These are phyloP conservation scores for Taiozyma onychis DNA, from an alignment of 1,139 yeast genomes.

Conservation along the genomic window DNA sequence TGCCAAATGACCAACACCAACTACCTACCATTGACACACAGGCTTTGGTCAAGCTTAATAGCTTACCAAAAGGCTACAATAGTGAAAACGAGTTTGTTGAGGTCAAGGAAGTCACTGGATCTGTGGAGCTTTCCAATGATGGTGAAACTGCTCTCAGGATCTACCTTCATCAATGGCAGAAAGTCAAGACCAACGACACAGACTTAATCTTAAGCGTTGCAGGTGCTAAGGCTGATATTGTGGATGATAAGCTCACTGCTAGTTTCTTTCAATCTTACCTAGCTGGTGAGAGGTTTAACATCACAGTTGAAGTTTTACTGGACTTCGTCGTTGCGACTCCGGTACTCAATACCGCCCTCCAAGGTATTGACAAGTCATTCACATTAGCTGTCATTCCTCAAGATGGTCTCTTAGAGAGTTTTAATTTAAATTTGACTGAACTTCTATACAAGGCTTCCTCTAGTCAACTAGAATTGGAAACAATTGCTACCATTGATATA, in stretches of 20 bases:
- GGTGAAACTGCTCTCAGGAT: constrained; percentile 10
- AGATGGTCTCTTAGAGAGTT: constrained; percentile 14
- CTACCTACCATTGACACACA: constrained; percentile 10
- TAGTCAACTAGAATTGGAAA: constrained; percentile 15
- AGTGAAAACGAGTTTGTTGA: constrained; percentile 19
- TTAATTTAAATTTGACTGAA: constrained; percentile 26
- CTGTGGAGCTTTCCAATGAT: constrained; percentile 8
- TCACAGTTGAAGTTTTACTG: constrained; percentile 6
- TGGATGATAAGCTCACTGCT: constrained; percentile 4
- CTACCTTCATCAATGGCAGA: constrained; percentile 16
- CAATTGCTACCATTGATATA: constrained; percentile 30
- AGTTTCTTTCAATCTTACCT: not conserved
- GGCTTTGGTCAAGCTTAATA: not conserved
- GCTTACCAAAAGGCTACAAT: constrained; percentile 8
- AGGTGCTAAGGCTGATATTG: constrained; percentile 9
- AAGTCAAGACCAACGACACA: constrained; percentile 7
- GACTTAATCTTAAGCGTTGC: constrained; percentile 6
- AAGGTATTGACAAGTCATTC: constrained; percentile 16
- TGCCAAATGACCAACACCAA: constrained; percentile 1
- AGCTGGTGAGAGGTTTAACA: not conserved
- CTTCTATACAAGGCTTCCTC: constrained; percentile 27
- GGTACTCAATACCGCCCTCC: constrained; percentile 21
- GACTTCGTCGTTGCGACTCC: constrained; percentile 25
- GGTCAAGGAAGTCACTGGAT: constrained; percentile 11
- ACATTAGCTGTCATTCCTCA: constrained; percentile 6